Conservation (phyloP, 75 land plant genomes). For the Pinus taeda region DNA sequence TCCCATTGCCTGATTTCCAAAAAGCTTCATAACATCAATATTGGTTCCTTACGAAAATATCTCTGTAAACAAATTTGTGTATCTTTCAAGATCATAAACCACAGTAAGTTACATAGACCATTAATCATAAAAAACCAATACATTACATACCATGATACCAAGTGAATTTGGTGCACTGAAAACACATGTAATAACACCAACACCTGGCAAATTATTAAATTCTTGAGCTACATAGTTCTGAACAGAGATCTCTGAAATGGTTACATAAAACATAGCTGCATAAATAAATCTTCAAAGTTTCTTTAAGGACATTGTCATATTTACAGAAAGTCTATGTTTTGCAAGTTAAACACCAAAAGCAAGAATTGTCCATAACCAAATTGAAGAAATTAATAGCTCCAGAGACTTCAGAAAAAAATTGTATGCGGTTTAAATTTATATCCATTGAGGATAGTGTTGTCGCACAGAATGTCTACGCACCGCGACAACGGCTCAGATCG, state of each 20-base stretch:
- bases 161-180: not conserved
- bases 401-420: no score
- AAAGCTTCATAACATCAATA: not conserved
- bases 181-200: not conserved
- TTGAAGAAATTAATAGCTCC: not conserved
- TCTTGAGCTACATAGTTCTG: not conserved
- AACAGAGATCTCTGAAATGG: not conserved
- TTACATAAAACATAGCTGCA: no score
- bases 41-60: not conserved
- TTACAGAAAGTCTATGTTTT: not conserved
- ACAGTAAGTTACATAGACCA: not conserved
- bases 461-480: no score
- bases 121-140: constrained; percentile 3
- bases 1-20: constrained; percentile 21
- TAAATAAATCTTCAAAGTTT: no score
- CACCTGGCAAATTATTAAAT: not conserved
- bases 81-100: not conserved
- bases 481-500: no score
- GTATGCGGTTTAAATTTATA: no score
- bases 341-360: not conserved
- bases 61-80: not conserved
- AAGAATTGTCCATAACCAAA: not conserved
- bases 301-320: not conserved
- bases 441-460: no score
- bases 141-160: not conserved